phyloP scores from a whole-genome alignment of 768 basidiomycete species.

The Rhizopogon sp. region DNA sequence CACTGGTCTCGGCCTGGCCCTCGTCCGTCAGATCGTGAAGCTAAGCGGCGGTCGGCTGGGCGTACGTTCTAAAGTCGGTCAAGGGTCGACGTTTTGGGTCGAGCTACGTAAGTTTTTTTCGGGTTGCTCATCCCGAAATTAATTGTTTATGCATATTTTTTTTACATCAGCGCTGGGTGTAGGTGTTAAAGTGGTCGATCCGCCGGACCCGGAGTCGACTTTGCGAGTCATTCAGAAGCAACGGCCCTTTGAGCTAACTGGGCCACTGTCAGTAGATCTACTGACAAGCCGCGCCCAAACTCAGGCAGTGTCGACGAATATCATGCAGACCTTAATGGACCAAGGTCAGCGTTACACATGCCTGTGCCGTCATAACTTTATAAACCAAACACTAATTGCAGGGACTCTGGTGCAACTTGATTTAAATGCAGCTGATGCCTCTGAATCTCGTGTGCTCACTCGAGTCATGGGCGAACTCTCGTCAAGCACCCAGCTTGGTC shows the following conservation, averaged over 20 bases:
- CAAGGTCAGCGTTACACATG: constrained; percentile 33
- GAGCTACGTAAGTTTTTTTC: constrained; percentile 49
- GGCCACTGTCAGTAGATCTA: constrained; percentile 21
- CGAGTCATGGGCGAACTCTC: constrained; percentile 39
- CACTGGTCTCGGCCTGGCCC: constrained; percentile 69
- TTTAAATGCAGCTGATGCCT: constrained; percentile 30
- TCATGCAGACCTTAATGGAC: constrained; percentile 65
- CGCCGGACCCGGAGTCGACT: constrained; percentile 18
- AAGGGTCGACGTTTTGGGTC: constrained; percentile 88
- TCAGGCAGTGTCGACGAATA: constrained; percentile 25
- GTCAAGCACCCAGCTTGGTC: constrained; percentile 29
- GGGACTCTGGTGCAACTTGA: constrained; percentile 57
- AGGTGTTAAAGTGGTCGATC: constrained; percentile 45
- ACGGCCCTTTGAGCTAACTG: constrained; percentile 15
- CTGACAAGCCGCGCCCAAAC: constrained; percentile 11
- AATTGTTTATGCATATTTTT: constrained; percentile 4
- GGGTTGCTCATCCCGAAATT: not conserved
- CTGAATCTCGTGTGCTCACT: constrained; percentile 31
- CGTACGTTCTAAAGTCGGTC: constrained; percentile 54
- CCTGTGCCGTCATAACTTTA: not conserved
- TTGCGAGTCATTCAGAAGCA: constrained; percentile 12
- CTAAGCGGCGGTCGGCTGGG: constrained; percentile 69
- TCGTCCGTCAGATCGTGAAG: constrained; percentile 77
- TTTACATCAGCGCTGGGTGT: constrained; percentile 52
- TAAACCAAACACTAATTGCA: constrained; percentile 14